Evolutionary conservation across 805 yeast genomes (phyloP), one percentile per base, ranked within the genome.

Genomic region (Zygosaccharomyces pseudorouxii): DNA sequence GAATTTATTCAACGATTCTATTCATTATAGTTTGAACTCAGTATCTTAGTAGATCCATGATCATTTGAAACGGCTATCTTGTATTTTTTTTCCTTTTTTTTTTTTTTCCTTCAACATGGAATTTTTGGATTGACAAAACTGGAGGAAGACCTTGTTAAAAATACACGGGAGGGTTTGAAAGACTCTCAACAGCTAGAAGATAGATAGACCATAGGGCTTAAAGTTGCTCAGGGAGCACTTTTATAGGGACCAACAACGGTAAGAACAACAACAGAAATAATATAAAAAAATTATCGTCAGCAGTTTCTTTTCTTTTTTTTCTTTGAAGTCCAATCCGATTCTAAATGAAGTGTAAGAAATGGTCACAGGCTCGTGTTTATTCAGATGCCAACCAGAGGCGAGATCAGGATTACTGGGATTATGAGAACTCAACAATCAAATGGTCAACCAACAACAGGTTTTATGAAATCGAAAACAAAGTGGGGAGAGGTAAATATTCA

Each of bases 401-500:
- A 62, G 86, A 90, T 11, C 74, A 76, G 45, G 80, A 80, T 38
- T 89, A 89, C 68, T 89, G 95, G 90, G 95, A 89, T 67, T 88
- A 88, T 63, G 95, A 86, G 55, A 82, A 81, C 53, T 71, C 76
- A 30, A 71, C 74, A 10, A 76, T 83, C 28, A 75, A 75, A 38
- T 83, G 87, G 87, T 83, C 86, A 2, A 62, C 73, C 5, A 76
- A 77, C 47, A 76, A 65, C 45, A 68, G 70, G 45, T 70, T 80
- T 60, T 85, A 84, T 63, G 97, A 90, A 65, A 85, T 90, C 52
- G 78, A 86, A 46, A 76, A 77, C 53, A 88, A 89, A 68, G 84
- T 90, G 16, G 97, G 97, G 11, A 78, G 96, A 49, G 97, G 97
- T 22, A 90, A 88, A 71, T 90, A 89, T 69, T 84, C 95, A n/a